These are phyloP conservation scores for Aspergillus terreus DNA, from an alignment of 2,329 filamentous ascomycete species.

Conservation along the genomic window DNA sequence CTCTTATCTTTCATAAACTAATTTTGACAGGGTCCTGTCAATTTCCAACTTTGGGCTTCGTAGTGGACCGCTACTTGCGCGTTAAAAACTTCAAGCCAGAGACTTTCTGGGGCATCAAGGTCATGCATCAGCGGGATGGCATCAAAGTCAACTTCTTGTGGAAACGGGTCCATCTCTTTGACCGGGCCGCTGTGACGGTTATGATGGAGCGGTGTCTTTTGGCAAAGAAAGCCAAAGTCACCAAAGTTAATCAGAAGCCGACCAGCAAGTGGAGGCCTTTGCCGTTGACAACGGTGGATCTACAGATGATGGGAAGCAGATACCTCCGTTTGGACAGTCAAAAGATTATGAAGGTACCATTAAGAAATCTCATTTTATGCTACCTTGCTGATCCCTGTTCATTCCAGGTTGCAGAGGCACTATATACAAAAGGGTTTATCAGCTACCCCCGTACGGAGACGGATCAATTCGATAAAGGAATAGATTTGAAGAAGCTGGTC, in stretches of 20 bases:
- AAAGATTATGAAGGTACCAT: conserved; percentile 70
- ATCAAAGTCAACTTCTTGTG: conserved; percentile 82
- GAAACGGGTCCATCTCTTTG: conserved; percentile 79
- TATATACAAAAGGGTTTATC: conserved; percentile 95
- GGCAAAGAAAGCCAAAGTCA: conserved; percentile 73
- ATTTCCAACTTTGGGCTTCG: conserved; percentile 93
- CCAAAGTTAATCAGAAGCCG: conserved; percentile 82
- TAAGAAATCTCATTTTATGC: not conserved
- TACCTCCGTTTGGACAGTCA: conserved; percentile 90
- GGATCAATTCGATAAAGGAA: conserved; percentile 87
- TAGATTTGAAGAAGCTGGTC: conserved; percentile 75
- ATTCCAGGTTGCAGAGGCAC: conserved; percentile 63
- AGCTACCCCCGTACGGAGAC: conserved; percentile 98
- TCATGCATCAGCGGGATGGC: conserved; percentile 71
- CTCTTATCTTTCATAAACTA: not conserved
- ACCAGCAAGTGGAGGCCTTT: conserved; percentile 93
- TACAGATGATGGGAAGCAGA: conserved; percentile 90
- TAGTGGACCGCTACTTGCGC: conserved; percentile 91
- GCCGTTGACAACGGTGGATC: conserved; percentile 88
- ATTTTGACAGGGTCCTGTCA: conserved; percentile 71
- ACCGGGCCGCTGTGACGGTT: conserved; percentile 74
- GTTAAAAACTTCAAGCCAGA: conserved; percentile 94
- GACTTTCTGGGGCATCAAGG: conserved; percentile 85
- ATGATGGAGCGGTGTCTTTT: conserved; percentile 80
- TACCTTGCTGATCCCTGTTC: not conserved